These are phyloP conservation scores for Hortiboletus campestris DNA, from an alignment of 768 basidiomycete species.

Conservation along the genomic window DNA sequence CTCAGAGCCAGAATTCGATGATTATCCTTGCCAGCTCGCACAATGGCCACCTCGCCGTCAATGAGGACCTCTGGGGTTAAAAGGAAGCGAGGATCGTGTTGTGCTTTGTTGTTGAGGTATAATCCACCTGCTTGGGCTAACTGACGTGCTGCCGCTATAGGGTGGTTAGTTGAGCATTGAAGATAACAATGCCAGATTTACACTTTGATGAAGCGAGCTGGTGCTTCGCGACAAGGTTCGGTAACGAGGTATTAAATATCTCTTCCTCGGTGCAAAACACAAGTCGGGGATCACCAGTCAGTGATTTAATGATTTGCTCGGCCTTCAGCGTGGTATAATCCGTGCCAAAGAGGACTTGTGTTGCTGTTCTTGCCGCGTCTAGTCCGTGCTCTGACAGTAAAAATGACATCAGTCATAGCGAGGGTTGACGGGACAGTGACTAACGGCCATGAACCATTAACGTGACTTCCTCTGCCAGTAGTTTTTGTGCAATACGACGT, in stretches of 20 bases:
- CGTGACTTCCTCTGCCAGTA: conserved; percentile 58
- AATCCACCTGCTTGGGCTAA: conserved; percentile 66
- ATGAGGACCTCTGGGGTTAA: conserved; percentile 50
- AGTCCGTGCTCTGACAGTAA: conserved; percentile 37
- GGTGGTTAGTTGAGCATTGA: conserved; percentile 5
- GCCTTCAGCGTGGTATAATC: conserved; percentile 45
- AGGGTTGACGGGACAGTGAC: conserved; percentile 11
- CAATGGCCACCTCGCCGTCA: conserved; percentile 57
- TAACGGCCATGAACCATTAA: conserved; percentile 57
- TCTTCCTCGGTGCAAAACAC: conserved; percentile 49
- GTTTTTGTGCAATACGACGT: conserved; percentile 45
- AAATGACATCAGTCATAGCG: neutral
- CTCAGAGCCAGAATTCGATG: conserved; percentile 51
- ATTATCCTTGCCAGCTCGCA: conserved; percentile 76
- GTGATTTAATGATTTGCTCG: conserved; percentile 55
- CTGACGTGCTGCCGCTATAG: conserved; percentile 59
- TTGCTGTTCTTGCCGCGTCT: conserved; percentile 42
- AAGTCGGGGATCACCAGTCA: conserved; percentile 66
- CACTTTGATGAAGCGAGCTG: conserved; percentile 63
- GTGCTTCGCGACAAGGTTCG: conserved; percentile 59
- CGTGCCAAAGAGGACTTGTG: conserved; percentile 43
- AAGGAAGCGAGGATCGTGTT: conserved; percentile 48
- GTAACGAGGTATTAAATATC: conserved; percentile 50
- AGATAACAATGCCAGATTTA: conserved; percentile 34
- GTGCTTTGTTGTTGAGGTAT: conserved; percentile 63